Evolutionary conservation across 225 moss, liverwort and hornwort species (phyloP), one percentile per base, ranked within the genome.

Genomic region (Bryoerythrophyllum caledonicum): DNA sequence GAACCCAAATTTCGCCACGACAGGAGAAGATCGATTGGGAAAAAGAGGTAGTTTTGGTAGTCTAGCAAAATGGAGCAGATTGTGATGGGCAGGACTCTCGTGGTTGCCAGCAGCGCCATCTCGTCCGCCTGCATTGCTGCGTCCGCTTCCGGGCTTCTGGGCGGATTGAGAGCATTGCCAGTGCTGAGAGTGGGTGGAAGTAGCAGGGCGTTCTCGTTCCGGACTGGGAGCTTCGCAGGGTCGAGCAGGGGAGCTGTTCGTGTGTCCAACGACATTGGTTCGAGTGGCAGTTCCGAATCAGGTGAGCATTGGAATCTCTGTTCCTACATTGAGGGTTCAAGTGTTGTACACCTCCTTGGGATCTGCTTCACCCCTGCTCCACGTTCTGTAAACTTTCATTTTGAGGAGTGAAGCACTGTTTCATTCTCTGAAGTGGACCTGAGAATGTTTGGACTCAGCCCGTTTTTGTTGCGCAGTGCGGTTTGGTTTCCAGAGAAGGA

Each of bases 401-500:
- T 5, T 2, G 10, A n/a, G n/a, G n/a, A 32, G 41, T 26, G 64
- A 65, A 21, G 2, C 48, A 3, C 44, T 19, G 75, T 57, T 27
- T 24, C 30, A 11, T 56, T n/a, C 14, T 10, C 7, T 34, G 16
- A 10, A 9, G 73, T 10, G 15, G 14, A 30, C 44, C 44, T 15
- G 23, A 73, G 44, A 30, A 30, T 72, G 23, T n/a, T 2, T 14
- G 4, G 48, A 15, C 37, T 51, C 9, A 70, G 24, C 13, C 12
- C 1, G 63, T 24, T 2, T 62, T 20, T 55, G 49, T 25, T 68
- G 26, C 32, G 81, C 62, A 76, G 86, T 69, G 46, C 71, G 56
- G 15, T 77, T 71, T 7, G 79, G 76, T 63, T 43, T 82, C 59
- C 81, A 74, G 68, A 79, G 84, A 38, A 82, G 87, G 58, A 63